Evolutionary conservation across 305 asterid genomes (phyloP).

Genomic region (Fraxinus paxiana): DNA sequence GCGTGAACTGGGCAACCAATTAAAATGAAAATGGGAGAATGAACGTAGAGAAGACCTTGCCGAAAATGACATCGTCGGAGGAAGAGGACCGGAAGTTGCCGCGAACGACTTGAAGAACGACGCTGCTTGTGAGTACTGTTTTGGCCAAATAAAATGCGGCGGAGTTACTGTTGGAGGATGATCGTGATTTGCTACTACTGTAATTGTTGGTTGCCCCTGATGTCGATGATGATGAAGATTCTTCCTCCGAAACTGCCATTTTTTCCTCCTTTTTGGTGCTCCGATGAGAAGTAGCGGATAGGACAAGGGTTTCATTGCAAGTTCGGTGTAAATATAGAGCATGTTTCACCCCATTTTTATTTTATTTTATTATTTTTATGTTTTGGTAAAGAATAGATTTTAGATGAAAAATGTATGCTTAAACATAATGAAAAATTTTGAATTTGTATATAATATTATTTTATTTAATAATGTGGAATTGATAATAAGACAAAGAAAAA

Average conservation of each 20-base stretch:
- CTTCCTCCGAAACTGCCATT: slow-evolving; percentile 80
- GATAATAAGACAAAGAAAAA: too few species aligned
- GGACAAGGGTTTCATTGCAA: slow-evolving; percentile 27
- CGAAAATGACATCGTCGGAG: slow-evolving; percentile 76
- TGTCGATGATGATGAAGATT: slow-evolving; percentile 64
- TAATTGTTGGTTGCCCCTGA: slow-evolving; percentile 32
- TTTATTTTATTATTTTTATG: too few species aligned
- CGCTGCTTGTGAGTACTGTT: slow-evolving; percentile 81
- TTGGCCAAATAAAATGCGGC: slow-evolving; percentile 69
- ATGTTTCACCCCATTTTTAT: too few species aligned
- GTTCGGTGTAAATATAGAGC: not conserved
- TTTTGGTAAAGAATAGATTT: too few species aligned
- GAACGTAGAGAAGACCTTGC: slow-evolving; percentile 51
- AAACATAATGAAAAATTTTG: too few species aligned
- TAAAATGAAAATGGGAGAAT: not conserved
- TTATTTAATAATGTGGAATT: too few species aligned
- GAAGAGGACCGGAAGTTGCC: slow-evolving; percentile 79
- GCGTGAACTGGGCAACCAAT: not conserved
- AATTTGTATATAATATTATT: too few species aligned
- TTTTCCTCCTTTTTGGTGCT: not conserved
- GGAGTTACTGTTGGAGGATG: slow-evolving; percentile 30
- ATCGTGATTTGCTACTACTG: slow-evolving; percentile 33
- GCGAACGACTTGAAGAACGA: slow-evolving; percentile 67
- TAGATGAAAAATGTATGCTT: too few species aligned
- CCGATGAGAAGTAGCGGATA: not conserved